Evolutionary conservation across 495 filamentous ascomycete genomes (phyloP).

Genomic region (Aspergillus olivimuriae): DNA sequence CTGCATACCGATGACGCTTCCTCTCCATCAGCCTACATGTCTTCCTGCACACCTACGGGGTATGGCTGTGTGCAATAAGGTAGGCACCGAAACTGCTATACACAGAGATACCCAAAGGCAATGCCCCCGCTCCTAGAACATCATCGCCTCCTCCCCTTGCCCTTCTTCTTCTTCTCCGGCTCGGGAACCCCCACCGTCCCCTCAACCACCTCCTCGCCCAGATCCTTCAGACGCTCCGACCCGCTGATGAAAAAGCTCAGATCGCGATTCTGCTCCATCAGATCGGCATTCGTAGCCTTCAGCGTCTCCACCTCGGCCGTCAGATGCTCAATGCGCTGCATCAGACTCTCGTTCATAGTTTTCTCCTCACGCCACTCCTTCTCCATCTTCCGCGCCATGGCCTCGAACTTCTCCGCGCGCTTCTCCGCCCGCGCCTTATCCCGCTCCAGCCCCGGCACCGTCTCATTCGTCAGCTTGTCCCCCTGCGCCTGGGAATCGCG

Average conservation of each 20-base stretch:
- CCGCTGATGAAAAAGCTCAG: slow-evolving; percentile 83
- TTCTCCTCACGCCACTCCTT: slow-evolving; percentile 85
- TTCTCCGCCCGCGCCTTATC: slow-evolving; percentile 62
- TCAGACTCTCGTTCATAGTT: slow-evolving; percentile 67
- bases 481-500: slow-evolving; percentile 49
- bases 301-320: slow-evolving; percentile 49
- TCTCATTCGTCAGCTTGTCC: slow-evolving; percentile 47
- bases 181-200: slow-evolving; percentile 51
- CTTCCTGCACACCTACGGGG: too few species aligned
- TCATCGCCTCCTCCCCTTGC: slow-evolving; percentile 31
- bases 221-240: slow-evolving; percentile 69
- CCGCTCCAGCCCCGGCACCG: slow-evolving; percentile 59
- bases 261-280: slow-evolving; percentile 86
- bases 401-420: slow-evolving; percentile 62
- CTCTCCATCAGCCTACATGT: too few species aligned
- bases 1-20: too few species aligned
- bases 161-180: slow-evolving; percentile 47
- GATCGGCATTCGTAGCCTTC: slow-evolving; percentile 49
- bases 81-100: background rate
- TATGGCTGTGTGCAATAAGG: too few species aligned
- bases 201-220: slow-evolving; percentile 53
- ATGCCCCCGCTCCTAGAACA: background rate
- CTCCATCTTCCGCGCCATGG: slow-evolving; percentile 67
- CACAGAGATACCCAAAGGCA: background rate
- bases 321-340: slow-evolving; percentile 68